phyloP scores from a whole-genome alignment of 2,329 filamentous ascomycete genomes.

The Xylariaceae sp. region DNA sequence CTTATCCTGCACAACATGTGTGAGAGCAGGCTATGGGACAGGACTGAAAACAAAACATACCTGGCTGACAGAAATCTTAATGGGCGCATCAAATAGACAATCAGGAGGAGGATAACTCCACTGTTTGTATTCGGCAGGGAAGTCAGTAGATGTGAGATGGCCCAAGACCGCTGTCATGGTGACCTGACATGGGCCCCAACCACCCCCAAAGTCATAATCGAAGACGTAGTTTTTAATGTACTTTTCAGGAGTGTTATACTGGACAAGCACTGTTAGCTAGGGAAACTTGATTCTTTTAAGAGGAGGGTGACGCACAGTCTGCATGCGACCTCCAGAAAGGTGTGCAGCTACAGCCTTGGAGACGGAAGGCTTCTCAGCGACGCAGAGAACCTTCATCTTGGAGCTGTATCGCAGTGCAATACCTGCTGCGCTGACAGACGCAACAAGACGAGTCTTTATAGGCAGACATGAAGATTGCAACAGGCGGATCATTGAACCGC shows the following conservation, averaged over 20 bases:
- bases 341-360: constrained; percentile 91
- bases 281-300: constrained; percentile 6
- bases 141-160: constrained; percentile 79
- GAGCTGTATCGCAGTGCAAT: constrained; percentile 18
- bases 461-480: constrained; percentile 13
- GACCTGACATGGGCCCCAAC: constrained; percentile 78
- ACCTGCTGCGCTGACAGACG: constrained; percentile 9
- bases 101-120: constrained; percentile 81
- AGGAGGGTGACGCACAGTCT: constrained; percentile 54
- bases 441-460: constrained; percentile 12
- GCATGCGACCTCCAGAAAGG: constrained; percentile 70
- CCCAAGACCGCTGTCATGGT: constrained; percentile 93
- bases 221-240: constrained; percentile 96
- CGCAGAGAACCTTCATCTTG: constrained; percentile 61
- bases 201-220: constrained; percentile 75
- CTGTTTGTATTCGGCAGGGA: constrained; percentile 66
- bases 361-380: constrained; percentile 89
- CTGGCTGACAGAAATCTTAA: constrained; percentile 63
- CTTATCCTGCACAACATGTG: constrained; percentile 57
- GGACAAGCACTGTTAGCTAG: constrained; percentile 9
- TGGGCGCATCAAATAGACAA: constrained; percentile 75
- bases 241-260: constrained; percentile 66
- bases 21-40: constrained; percentile 5
- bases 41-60: constrained; percentile 36
- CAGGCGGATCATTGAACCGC: constrained; percentile 13